Percentiles rank a stretch among this genome's conserved stretches.
These are phyloP conservation scores for Pseudogymnoascus sp. DNA, from an alignment of 2,329 filamentous ascomycete genomes.

Conservation along the genomic window DNA sequence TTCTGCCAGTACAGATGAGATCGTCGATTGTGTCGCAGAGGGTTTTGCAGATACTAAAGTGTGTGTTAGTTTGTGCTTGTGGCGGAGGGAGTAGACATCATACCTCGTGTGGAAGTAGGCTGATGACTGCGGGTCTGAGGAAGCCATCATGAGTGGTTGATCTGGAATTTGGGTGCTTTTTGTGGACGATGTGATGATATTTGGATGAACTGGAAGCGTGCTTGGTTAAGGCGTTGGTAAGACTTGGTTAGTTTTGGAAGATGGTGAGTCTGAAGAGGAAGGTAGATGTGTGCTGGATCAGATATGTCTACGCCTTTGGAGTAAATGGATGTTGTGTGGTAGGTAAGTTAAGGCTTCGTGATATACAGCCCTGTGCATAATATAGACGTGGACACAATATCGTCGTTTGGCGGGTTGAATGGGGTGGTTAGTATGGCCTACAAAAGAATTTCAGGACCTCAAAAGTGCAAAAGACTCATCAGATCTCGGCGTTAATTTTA, in stretches of 20 bases:
- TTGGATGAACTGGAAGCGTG: not conserved
- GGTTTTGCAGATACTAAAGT: slow-evolving; percentile 13
- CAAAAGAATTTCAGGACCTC: not conserved
- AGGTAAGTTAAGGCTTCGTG: not conserved
- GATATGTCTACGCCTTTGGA: not conserved
- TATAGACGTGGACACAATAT: not conserved
- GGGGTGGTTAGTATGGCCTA: not conserved
- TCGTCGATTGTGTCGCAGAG: slow-evolving; percentile 15
- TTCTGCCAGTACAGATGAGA: slow-evolving; percentile 16
- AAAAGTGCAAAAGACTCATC: slow-evolving; percentile 7
- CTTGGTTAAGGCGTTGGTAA: not conserved
- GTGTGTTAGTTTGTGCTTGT: not conserved
- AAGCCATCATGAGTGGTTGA: not conserved
- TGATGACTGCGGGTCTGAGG: not conserved
- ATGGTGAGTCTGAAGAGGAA: too few relatives aligned
- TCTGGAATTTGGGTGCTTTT: not conserved
- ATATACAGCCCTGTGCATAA: not conserved
- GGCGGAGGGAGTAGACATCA: not conserved
- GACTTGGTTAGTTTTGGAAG: not conserved
- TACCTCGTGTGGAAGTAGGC: not conserved
- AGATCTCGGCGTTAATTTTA: not conserved
- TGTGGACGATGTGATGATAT: too few relatives aligned
- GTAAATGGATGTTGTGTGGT: not conserved
- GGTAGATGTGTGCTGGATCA: not conserved
- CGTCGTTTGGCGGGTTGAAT: not conserved